A percentile compares a stretch with the other conserved stretches of the same genome.
Conservation (phyloP, 129 eudicot species). For the Deinandra increscens region DNA sequence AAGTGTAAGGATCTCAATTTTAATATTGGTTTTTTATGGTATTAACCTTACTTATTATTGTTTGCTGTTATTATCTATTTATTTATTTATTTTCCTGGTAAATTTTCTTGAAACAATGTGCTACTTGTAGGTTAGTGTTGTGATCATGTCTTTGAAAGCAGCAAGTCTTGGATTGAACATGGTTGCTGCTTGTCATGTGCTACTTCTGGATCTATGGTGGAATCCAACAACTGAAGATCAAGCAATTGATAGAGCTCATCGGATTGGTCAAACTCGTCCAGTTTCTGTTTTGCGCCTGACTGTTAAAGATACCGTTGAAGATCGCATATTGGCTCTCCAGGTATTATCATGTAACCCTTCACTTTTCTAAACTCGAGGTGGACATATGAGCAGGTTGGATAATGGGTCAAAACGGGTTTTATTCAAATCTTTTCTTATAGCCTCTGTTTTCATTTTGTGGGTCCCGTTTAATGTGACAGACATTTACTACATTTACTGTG, state of each 20-base stretch:
- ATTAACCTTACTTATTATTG: too few relatives aligned
- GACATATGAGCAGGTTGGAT: background rate
- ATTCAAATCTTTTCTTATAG: slow-evolving; percentile 5
- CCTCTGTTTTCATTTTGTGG: background rate
- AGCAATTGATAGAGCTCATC: slow-evolving; percentile 94
- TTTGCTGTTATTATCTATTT: too few relatives aligned
- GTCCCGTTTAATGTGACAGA: background rate
- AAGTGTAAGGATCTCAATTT: too few relatives aligned
- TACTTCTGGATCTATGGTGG: slow-evolving; percentile 98
- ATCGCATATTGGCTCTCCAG: slow-evolving; percentile 96
- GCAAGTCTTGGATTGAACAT: slow-evolving; percentile 97
- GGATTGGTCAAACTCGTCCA: slow-evolving; percentile 98
- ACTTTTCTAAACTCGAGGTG: background rate
- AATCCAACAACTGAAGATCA: slow-evolving; percentile 99
- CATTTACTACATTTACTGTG: background rate
- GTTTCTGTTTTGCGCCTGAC: slow-evolving; percentile 90
- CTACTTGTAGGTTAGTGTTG: slow-evolving; percentile 65
- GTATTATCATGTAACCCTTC: slow-evolving; percentile 32
- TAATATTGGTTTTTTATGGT: too few relatives aligned
- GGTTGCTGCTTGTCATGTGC: slow-evolving; percentile 97
- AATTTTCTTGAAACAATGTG: background rate
- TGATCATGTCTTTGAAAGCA: slow-evolving; percentile 98
- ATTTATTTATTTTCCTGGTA: background rate
- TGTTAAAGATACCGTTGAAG: slow-evolving; percentile 94
- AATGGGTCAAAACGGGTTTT: background rate